These are phyloP conservation scores for Narthecium ossifragum DNA, from an alignment of 106 monocot genomes.

Conservation along the genomic window DNA sequence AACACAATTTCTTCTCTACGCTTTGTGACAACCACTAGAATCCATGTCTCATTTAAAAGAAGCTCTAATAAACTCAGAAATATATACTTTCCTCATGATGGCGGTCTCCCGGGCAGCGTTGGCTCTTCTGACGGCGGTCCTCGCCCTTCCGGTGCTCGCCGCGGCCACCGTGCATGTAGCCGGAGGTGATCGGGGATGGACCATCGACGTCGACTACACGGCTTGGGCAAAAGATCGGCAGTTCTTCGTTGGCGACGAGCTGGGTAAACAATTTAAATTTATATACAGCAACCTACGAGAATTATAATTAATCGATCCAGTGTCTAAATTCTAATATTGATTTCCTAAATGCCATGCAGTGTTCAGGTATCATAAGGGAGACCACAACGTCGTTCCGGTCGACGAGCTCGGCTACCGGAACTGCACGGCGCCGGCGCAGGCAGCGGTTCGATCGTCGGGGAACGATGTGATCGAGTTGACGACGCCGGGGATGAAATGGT, in stretches of 20 bases:
- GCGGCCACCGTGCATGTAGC: conserved; percentile 1
- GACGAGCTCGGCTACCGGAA: background rate
- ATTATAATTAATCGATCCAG: background rate
- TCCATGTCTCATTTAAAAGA: no score
- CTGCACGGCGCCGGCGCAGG: background rate
- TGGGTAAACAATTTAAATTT: background rate
- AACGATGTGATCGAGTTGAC: conserved; percentile 11
- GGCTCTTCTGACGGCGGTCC: background rate
- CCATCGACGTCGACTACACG: conserved; percentile 4
- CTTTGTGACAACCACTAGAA: no score
- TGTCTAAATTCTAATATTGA: background rate
- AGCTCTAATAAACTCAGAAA: no score
- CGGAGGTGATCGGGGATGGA: conserved; percentile 14
- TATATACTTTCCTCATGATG: no score
- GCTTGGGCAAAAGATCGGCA: conserved; percentile 3
- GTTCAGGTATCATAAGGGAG: conserved; percentile 7
- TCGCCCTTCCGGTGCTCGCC: conserved; percentile 6
- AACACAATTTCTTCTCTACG: no score
- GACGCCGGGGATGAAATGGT: conserved; percentile 20
- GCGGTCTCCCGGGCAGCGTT: no score
- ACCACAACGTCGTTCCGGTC: conserved; percentile 14
- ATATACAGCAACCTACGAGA: background rate
- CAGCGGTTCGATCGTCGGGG: background rate
- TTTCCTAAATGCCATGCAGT: conserved; percentile 5
- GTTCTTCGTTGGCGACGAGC: conserved; percentile 14